phyloP scores from a whole-genome alignment of 2,329 filamentous ascomycete species.

The Penicillium sp. region DNA sequence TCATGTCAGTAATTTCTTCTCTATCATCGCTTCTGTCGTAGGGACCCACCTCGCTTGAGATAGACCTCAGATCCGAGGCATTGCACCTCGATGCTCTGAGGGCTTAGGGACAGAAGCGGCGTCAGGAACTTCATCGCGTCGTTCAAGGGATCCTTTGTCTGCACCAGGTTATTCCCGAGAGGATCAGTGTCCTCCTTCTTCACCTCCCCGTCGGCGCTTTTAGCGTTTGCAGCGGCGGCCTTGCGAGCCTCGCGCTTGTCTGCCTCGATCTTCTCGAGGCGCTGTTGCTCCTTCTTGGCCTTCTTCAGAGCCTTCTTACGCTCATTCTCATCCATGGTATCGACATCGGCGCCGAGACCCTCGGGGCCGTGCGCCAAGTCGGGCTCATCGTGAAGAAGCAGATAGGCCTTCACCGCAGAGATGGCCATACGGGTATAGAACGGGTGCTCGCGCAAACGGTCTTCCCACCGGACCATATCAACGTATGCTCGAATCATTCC shows the following conservation, averaged over 20 bases:
- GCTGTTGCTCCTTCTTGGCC: conserved; percentile 72
- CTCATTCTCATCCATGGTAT: conserved; percentile 54
- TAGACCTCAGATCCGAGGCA: conserved; percentile 85
- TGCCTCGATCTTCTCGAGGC: conserved; percentile 69
- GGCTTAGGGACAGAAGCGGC: conserved; percentile 75
- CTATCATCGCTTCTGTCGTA: background rate
- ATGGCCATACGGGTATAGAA: conserved; percentile 84
- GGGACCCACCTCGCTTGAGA: conserved; percentile 66
- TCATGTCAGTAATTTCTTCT: conserved; percentile 20
- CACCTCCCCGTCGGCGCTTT: conserved; percentile 49
- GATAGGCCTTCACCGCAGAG: conserved; percentile 72
- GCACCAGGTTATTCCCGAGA: conserved; percentile 69
- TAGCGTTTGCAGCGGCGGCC: conserved; percentile 56
- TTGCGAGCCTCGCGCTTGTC: conserved; percentile 85
- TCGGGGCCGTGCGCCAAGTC: conserved; percentile 55
- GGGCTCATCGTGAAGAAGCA: conserved; percentile 71
- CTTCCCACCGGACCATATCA: conserved; percentile 96
- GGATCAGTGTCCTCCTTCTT: conserved; percentile 93
- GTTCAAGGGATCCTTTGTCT: conserved; percentile 73
- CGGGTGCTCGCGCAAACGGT: conserved; percentile 82
- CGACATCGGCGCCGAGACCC: conserved; percentile 52
- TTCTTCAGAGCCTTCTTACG: conserved; percentile 87
- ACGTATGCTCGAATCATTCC: conserved; percentile 92
- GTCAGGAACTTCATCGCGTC: conserved; percentile 82
- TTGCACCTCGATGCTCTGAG: conserved; percentile 75